phyloP scores from a whole-genome alignment of 1,284 basidiomycete species.

The Pyrrhoderma lamaoense region DNA sequence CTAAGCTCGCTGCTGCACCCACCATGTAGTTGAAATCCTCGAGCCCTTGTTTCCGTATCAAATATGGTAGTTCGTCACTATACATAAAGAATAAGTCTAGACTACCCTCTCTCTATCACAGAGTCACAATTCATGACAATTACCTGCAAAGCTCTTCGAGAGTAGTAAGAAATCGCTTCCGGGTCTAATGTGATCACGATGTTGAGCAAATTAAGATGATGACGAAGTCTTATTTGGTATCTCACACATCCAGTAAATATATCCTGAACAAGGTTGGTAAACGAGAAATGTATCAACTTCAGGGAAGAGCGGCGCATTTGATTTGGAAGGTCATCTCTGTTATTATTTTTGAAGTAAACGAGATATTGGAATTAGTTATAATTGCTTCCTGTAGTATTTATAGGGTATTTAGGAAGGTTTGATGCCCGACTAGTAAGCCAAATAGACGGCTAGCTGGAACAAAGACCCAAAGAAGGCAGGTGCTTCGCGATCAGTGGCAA shows the following conservation, averaged over 20 bases:
- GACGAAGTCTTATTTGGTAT: background rate
- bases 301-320: slow-evolving; percentile 14
- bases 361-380: no score
- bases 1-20: slow-evolving; percentile 9
- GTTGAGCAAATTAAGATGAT: no score
- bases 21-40: slow-evolving; percentile 13
- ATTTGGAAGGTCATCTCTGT: slow-evolving; percentile 10
- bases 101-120: no score
- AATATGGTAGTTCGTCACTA: slow-evolving; percentile 8
- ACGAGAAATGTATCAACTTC: slow-evolving; percentile 7
- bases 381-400: no score
- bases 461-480: no score
- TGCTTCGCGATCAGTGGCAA: no score
- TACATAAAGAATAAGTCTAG: no score
- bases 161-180: slow-evolving; percentile 1
- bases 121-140: background rate
- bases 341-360: no score
- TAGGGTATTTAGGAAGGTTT: no score
- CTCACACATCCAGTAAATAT: slow-evolving; percentile 10
- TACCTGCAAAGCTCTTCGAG: slow-evolving; percentile 14
- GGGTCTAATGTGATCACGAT: background rate
- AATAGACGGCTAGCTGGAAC: no score
- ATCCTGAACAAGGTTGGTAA: slow-evolving; percentile 9
- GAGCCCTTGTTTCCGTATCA: slow-evolving; percentile 5
- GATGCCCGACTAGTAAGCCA: no score